Evolutionary conservation across 768 basidiomycete genomes (phyloP).

Genomic region (Suillus fuscotomentosus): DNA sequence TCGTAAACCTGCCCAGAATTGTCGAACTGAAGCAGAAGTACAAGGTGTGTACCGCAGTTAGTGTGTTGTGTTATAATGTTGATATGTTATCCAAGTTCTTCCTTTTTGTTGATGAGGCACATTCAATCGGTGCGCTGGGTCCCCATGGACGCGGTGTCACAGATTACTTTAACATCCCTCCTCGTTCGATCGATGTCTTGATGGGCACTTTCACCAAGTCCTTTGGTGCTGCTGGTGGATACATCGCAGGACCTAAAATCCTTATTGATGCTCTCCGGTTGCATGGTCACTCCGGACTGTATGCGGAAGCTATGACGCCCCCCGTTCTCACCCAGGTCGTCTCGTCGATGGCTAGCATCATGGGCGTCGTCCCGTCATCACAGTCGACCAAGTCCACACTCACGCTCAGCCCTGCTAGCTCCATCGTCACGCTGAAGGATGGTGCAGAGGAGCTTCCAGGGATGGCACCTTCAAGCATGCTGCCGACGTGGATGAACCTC

Average conservation of each 20-base stretch:
- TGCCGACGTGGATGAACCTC: conserved; percentile 81
- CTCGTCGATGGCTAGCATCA: conserved; percentile 94
- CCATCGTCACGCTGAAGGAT: conserved; percentile 23
- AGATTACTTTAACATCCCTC: conserved; percentile 89
- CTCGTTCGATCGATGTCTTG: conserved; percentile 81
- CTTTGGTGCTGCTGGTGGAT: conserved; percentile 92
- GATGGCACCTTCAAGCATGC: conserved; percentile 57
- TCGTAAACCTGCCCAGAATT: conserved; percentile 80
- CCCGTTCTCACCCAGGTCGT: conserved; percentile 89
- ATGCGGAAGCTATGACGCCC: conserved; percentile 90
- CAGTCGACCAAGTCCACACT: conserved; percentile 30
- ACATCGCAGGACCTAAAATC: conserved; percentile 81
- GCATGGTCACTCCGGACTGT: conserved; percentile 76
- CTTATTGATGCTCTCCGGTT: conserved; percentile 83
- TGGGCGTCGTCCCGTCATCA: conserved; percentile 65
- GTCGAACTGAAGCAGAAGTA: conserved; percentile 87
- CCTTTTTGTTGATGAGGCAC: conserved; percentile 94
- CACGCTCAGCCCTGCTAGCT: conserved; percentile 34
- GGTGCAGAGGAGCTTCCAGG: conserved; percentile 56
- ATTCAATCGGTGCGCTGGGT: conserved; percentile 95
- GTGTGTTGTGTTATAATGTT: conserved; percentile 12
- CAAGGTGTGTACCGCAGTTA: conserved; percentile 56
- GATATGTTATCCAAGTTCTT: conserved; percentile 69
- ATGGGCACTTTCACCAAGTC: conserved; percentile 99
- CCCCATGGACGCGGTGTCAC: conserved; percentile 92